Percentiles rank a stretch among this genome's conserved stretches.
Evolutionary conservation across 2,329 filamentous ascomycete genomes (phyloP).

Genomic region (Ophiostoma australiae): DNA sequence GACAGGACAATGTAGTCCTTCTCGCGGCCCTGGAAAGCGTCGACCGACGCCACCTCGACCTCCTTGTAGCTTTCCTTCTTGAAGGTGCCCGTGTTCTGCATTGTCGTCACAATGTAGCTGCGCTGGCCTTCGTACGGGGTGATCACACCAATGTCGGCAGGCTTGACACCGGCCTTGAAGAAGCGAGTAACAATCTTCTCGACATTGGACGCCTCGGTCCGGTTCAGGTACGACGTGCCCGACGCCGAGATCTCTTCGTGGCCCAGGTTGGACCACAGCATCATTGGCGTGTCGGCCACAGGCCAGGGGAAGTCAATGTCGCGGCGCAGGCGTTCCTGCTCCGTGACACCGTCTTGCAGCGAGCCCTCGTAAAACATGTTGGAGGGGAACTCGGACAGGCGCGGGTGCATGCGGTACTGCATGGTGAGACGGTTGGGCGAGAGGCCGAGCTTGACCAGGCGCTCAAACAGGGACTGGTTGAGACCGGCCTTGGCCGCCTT

Average conservation of each 20-base stretch:
- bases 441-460: slow-evolving; percentile 84
- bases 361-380: slow-evolving; percentile 99
- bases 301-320: slow-evolving; percentile 99
- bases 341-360: slow-evolving; percentile 92
- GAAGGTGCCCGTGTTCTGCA: slow-evolving; percentile 95
- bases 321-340: slow-evolving; percentile 77
- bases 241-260: slow-evolving; percentile 98
- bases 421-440: slow-evolving; percentile 90
- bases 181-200: slow-evolving; percentile 98
- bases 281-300: slow-evolving; percentile 90
- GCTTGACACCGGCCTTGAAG: slow-evolving; percentile 97
- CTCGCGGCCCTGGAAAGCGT: slow-evolving; percentile 97
- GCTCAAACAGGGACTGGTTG: slow-evolving; percentile 97
- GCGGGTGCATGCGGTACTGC: slow-evolving; percentile 98
- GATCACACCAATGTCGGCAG: slow-evolving; percentile 90
- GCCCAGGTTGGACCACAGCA: slow-evolving; percentile 99
- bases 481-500: slow-evolving; percentile 96
- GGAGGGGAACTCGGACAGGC: slow-evolving; percentile 91
- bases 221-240: slow-evolving; percentile 95
- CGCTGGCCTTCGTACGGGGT: slow-evolving; percentile 98
- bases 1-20: slow-evolving; percentile 99
- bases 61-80: slow-evolving; percentile 99
- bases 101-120: slow-evolving; percentile 97
- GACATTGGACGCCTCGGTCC: slow-evolving; percentile 93
- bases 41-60: slow-evolving; percentile 95